These are phyloP conservation scores for Dalbergia cochinchinensis DNA, from an alignment of 306 rosid species.

Conservation along the genomic window DNA sequence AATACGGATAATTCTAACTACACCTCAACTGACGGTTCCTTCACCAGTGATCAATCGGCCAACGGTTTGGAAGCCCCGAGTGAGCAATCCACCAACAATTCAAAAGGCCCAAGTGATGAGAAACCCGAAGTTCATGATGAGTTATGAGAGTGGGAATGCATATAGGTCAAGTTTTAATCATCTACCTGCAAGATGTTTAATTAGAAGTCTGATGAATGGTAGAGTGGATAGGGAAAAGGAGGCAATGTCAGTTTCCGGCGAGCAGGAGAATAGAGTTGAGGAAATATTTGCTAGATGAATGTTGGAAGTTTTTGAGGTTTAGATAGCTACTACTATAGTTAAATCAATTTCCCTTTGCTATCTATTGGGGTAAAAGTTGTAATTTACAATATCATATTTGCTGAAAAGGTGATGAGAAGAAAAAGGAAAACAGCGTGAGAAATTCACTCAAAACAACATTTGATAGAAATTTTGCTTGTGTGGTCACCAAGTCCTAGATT, in stretches of 20 bases:
- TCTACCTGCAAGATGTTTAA: slow-evolving; percentile 47
- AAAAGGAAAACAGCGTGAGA: not conserved
- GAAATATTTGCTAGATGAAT: slow-evolving; percentile 43
- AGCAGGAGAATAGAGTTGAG: slow-evolving; percentile 47
- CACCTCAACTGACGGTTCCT: slow-evolving; percentile 57
- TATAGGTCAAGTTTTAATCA: slow-evolving; percentile 42
- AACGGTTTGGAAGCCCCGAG: slow-evolving; percentile 44
- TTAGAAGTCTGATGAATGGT: slow-evolving; percentile 44
- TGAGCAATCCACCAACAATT: slow-evolving; percentile 48
- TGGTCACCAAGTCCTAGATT: not conserved
- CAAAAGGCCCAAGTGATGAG: slow-evolving; percentile 48
- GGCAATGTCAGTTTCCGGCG: slow-evolving; percentile 39
- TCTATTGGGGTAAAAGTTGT: slow-evolving; percentile 26
- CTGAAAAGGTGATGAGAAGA: slow-evolving; percentile 19
- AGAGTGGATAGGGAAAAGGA: slow-evolving; percentile 45
- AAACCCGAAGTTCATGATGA: slow-evolving; percentile 70
- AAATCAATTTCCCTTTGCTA: slow-evolving; percentile 38
- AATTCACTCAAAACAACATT: slow-evolving; percentile 7
- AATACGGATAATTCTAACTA: slow-evolving; percentile 52
- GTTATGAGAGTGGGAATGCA: slow-evolving; percentile 60
- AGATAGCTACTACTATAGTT: slow-evolving; percentile 26
- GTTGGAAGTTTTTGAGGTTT: slow-evolving; percentile 49
- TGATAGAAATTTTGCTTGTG: slow-evolving; percentile 34
- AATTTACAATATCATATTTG: slow-evolving; percentile 34
- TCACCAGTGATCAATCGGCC: slow-evolving; percentile 45